Percentiles rank a stretch among this genome's conserved stretches.
phyloP scores from a whole-genome alignment of 2,329 filamentous ascomycete species.

The Apiospora saccharicola region DNA sequence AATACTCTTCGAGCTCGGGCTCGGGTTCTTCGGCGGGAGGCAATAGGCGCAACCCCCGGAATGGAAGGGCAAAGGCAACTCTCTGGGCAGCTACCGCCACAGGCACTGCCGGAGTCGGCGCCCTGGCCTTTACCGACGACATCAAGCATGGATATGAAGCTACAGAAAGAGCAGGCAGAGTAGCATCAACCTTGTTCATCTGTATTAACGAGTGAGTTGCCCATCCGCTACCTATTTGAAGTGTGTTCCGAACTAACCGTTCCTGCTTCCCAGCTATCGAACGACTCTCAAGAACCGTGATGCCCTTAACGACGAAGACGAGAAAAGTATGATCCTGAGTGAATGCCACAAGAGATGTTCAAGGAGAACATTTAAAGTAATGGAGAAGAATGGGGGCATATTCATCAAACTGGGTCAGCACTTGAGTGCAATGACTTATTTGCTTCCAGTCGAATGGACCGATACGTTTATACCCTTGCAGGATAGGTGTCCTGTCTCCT shows the following conservation, averaged over 20 bases:
- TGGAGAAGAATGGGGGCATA: conserved; percentile 97
- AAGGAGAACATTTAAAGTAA: conserved; percentile 80
- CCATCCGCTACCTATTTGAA: neutral
- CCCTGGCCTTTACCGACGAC: conserved; percentile 68
- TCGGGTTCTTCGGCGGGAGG: conserved; percentile 29
- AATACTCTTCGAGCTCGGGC: conserved; percentile 33
- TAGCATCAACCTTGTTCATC: conserved; percentile 75
- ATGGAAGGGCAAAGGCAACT: conserved; percentile 25
- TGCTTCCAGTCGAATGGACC: conserved; percentile 91
- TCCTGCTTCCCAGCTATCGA: conserved; percentile 73
- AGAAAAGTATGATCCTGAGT: conserved; percentile 73
- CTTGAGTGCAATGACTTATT: conserved; percentile 93
- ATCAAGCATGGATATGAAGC: conserved; percentile 80
- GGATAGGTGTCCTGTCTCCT: conserved; percentile 93
- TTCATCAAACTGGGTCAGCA: conserved; percentile 99
- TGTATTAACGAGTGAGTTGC: conserved; percentile 83
- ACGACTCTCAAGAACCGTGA: conserved; percentile 78
- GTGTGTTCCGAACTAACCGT: neutral
- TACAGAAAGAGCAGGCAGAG: conserved; percentile 78
- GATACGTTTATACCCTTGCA: conserved; percentile 95
- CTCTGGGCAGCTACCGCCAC: conserved; percentile 58
- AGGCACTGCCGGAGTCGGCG: conserved; percentile 55
- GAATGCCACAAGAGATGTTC: conserved; percentile 94
- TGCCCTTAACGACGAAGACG: conserved; percentile 65
- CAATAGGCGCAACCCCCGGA: conserved; percentile 30